Conservation (phyloP, 805 yeast genomes). For the Teunomyces barrocoloradensis region DNA sequence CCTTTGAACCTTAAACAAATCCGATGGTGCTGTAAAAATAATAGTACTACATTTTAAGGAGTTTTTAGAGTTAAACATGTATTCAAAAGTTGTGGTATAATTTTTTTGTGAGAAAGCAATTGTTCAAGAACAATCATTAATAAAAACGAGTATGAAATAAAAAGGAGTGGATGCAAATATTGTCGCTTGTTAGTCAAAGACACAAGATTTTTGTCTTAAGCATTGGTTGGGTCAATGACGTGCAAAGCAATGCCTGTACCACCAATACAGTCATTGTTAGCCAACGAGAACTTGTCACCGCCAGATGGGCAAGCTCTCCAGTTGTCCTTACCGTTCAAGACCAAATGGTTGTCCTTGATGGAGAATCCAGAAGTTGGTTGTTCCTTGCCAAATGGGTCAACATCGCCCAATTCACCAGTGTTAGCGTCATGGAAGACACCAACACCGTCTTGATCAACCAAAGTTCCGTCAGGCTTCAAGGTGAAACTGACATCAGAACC, state of each 20-base stretch:
- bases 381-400: slow-evolving; percentile 30
- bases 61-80: background rate
- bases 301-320: slow-evolving; percentile 41
- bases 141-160: background rate
- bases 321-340: slow-evolving; percentile 27
- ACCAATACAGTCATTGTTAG: slow-evolving; percentile 25
- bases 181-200: too few relatives aligned
- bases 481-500: slow-evolving; percentile 25
- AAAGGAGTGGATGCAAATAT: background rate
- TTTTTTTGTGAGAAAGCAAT: background rate
- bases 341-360: slow-evolving; percentile 35
- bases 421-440: slow-evolving; percentile 26
- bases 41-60: background rate
- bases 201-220: background rate
- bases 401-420: slow-evolving; percentile 33
- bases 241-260: slow-evolving; percentile 27
- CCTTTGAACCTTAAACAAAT: too few relatives aligned
- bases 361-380: slow-evolving; percentile 39
- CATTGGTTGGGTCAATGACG: slow-evolving; percentile 12
- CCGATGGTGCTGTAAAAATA: background rate
- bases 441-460: slow-evolving; percentile 30
- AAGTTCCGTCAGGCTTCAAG: slow-evolving; percentile 24
- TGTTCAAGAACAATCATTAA: background rate
- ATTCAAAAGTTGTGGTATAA: background rate
- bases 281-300: slow-evolving; percentile 21